Percentiles rank a stretch among this genome's conserved stretches.
phyloP scores from a whole-genome alignment of 345 rosid genomes.

The Eucalyptus curtisii region DNA sequence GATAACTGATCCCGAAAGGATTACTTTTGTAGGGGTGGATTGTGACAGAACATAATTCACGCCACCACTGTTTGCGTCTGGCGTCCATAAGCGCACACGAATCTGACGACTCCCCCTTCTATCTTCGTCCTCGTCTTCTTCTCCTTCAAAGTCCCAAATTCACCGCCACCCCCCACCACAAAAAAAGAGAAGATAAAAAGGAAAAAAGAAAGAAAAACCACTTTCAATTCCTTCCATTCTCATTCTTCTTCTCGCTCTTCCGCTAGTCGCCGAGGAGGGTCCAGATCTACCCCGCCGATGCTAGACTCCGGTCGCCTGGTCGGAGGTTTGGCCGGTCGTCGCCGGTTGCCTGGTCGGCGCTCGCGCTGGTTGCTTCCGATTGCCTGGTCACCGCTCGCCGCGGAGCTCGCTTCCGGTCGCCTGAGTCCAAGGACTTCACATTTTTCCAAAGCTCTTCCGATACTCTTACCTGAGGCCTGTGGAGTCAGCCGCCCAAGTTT shows the following conservation, averaged over 20 bases:
- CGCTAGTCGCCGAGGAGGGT: neutral
- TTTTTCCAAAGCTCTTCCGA: neutral
- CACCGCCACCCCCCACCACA: no score
- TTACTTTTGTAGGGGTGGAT: neutral
- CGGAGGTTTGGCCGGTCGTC: neutral
- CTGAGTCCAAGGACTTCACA: neutral
- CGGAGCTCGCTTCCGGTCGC: no score
- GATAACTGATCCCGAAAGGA: neutral
- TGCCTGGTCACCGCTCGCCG: no score
- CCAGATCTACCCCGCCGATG: neutral
- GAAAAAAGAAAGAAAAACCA: no score
- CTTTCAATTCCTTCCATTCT: neutral
- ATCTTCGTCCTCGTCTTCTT: no score
- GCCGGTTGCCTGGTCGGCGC: neutral
- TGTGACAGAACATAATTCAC: neutral
- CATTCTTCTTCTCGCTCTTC: neutral
- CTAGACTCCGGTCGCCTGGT: neutral
- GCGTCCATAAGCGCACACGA: no score
- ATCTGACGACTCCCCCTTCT: no score
- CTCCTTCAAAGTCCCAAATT: no score
- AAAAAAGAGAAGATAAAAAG: fast-evolving
- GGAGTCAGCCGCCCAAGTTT: neutral
- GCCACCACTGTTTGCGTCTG: neutral
- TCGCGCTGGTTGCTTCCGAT: neutral
- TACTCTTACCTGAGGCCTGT: neutral